Base-by-base conservation (phyloP, 208 protist genomes). In the Leishmania tropica region DNA sequence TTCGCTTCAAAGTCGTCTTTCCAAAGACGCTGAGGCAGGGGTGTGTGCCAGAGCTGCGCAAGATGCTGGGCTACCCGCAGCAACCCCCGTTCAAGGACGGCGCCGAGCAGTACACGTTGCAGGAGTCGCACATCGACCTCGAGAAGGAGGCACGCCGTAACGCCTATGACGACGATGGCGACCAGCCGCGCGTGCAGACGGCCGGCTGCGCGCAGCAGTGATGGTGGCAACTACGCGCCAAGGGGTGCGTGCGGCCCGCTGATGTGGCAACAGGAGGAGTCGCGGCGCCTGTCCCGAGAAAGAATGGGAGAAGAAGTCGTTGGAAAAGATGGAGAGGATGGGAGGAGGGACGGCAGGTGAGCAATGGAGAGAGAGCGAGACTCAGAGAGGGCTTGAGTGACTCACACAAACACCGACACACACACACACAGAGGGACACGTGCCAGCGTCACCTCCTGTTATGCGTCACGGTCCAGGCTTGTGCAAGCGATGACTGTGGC, bases 1-100 rank as follows among this genome's bases (percentile, higher is more conserved):
- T 99, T 45, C 87, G 93, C 77, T 98, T 99, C 89, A 85, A 92
- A 72, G 95, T 99, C 21, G 84, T 95, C 42, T 99, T 98, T 84
- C 98, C 98, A 60, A 86, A 93, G 81, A 86, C 79, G 31, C 76
- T 98, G 68, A 84, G 89, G n/a, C n/a, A 56, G 45, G 76, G 76
- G 28, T 73, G 88, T 42, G 81, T 88, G 31, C 64, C 79, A 19
- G 60, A 89, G 83, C 89, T 98, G 70, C 96, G 93, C 68, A 89
- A 83, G 53, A 78, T 95, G 77, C 91, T 98, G 58, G 91, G 89
- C 62, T 95, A 97, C 86, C 93, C 95, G 35, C 10, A 81, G 56
- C 89, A 95, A 81, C 81, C 82, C 17, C 31, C 77, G 53, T 28
- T 75, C 19, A 81, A 83, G 40, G 77, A 53, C 10, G 89, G 90